Conservation (phyloP, 2,329 filamentous ascomycete species). For the Sporothrix schenckii region DNA sequence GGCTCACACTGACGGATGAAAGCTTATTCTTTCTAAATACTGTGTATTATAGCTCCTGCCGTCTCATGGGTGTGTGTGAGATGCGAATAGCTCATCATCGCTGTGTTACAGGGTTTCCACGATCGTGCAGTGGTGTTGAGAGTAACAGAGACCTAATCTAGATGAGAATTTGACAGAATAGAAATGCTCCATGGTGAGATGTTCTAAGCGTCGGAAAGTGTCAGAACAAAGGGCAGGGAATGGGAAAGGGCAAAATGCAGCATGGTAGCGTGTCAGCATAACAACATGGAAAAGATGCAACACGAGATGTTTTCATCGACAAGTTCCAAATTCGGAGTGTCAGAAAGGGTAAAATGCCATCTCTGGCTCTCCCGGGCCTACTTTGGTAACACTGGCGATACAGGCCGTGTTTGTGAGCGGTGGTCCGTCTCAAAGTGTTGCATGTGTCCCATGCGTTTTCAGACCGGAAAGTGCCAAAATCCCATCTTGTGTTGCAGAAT, state of each 20-base stretch:
- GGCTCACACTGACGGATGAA: constrained; percentile 19
- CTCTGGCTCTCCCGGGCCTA: constrained; percentile 10
- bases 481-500: constrained; percentile 30
- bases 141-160: background rate
- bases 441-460: constrained; percentile 1
- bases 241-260: background rate
- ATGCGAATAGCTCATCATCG: background rate
- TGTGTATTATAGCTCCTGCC: background rate
- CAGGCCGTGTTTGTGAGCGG: constrained; percentile 5
- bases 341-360: constrained; percentile 9
- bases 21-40: constrained; percentile 24
- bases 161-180: background rate
- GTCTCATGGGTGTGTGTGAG: background rate
- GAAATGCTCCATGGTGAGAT: background rate
- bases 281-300: background rate
- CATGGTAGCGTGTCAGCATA: background rate
- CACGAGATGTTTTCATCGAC: background rate
- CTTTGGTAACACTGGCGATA: constrained; percentile 21
- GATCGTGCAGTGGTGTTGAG: constrained; percentile 23
- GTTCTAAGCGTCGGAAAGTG: background rate
- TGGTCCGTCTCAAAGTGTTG: background rate
- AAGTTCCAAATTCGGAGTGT: constrained; percentile 22
- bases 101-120: constrained; percentile 2
- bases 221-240: background rate
- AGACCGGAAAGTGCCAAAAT: constrained; percentile 29